Percentiles rank a stretch among this genome's conserved stretches.
These are phyloP conservation scores for Anthoceros angustus DNA, from an alignment of 225 moss, liverwort and hornwort genomes.

Conservation along the genomic window DNA sequence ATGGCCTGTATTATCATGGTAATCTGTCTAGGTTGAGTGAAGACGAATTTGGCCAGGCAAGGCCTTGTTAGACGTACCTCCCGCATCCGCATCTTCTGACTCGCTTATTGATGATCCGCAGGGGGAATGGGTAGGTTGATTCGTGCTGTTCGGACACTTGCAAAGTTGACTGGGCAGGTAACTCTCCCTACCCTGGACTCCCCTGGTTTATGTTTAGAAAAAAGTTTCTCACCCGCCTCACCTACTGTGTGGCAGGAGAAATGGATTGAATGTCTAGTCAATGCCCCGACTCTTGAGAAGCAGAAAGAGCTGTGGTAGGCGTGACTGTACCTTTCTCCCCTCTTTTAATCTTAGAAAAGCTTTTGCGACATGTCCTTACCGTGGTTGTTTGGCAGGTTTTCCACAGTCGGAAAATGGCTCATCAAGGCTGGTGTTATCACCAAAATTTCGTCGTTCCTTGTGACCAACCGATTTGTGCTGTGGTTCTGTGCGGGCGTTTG, in stretches of 20 bases:
- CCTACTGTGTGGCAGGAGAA: slow-evolving; percentile 40
- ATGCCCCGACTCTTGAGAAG: slow-evolving; percentile 86
- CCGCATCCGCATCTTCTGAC: no score
- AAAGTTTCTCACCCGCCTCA: background rate
- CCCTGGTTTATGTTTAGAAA: background rate
- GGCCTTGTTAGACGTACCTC: no score
- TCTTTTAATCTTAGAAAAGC: background rate
- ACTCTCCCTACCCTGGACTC: background rate
- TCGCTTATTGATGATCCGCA: slow-evolving; percentile 6
- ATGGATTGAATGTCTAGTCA: slow-evolving; percentile 94
- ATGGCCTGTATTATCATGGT: slow-evolving; percentile 93
- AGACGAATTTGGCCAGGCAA: background rate
- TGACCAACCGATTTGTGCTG: slow-evolving; percentile 73
- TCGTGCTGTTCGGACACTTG: slow-evolving; percentile 63
- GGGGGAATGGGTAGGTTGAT: slow-evolving; percentile 91
- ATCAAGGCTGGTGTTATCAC: slow-evolving; percentile 63
- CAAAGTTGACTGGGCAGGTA: slow-evolving; percentile 75
- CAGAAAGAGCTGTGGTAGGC: slow-evolving; percentile 85
- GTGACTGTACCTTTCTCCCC: background rate
- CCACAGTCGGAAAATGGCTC: slow-evolving; percentile 88
- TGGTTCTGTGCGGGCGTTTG: slow-evolving; percentile 99
- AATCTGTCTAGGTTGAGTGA: background rate
- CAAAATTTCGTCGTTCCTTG: slow-evolving; percentile 54
- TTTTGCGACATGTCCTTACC: background rate
- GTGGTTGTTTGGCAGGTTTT: slow-evolving; percentile 39